Percentiles rank a stretch among this genome's conserved stretches.
phyloP scores from a whole-genome alignment of 1,284 basidiomycete genomes.

The Takashimella koratensis region DNA sequence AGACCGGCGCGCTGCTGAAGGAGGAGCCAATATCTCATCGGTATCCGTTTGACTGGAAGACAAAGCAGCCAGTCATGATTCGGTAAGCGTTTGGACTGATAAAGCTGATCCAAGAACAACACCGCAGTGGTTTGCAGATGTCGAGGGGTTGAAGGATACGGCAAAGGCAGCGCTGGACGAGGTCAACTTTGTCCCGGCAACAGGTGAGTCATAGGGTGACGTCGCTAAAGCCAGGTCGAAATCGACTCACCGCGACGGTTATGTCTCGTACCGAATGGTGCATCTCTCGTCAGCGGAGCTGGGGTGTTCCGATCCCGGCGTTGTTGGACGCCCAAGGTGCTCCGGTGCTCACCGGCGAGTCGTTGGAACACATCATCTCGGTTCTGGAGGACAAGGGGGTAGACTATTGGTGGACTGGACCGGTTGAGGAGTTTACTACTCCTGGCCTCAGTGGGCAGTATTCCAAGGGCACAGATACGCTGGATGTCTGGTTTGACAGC shows the following conservation, averaged over 20 bases:
- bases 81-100: constrained; percentile 57
- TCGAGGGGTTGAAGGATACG: constrained; percentile 73
- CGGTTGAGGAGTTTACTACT: constrained; percentile 76
- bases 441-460: constrained; percentile 57
- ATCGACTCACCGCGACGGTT: constrained; percentile 80
- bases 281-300: constrained; percentile 94
- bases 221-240: constrained; percentile 61
- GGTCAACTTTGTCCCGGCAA: constrained; percentile 73
- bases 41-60: constrained; percentile 98
- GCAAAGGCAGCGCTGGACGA: constrained; percentile 68
- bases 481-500: constrained; percentile 99
- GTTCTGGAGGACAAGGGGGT: constrained; percentile 71
- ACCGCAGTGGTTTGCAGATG: constrained; percentile 95
- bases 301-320: constrained; percentile 97
- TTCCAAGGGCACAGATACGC: constrained; percentile 83
- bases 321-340: constrained; percentile 69
- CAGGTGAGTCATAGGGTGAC: constrained; percentile 56
- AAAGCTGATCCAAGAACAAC: constrained; percentile 65
- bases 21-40: constrained; percentile 74
- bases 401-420: constrained; percentile 87
- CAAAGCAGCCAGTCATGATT: constrained; percentile 85
- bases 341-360: constrained; percentile 64
- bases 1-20: constrained; percentile 60
- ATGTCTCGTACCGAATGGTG: constrained; percentile 95
- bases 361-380: constrained; percentile 71